Percentiles rank a stretch among this genome's conserved stretches.
Evolutionary conservation across 2,329 filamentous ascomycete species (phyloP).

Genomic region (Pochonia chlamydosporia): DNA sequence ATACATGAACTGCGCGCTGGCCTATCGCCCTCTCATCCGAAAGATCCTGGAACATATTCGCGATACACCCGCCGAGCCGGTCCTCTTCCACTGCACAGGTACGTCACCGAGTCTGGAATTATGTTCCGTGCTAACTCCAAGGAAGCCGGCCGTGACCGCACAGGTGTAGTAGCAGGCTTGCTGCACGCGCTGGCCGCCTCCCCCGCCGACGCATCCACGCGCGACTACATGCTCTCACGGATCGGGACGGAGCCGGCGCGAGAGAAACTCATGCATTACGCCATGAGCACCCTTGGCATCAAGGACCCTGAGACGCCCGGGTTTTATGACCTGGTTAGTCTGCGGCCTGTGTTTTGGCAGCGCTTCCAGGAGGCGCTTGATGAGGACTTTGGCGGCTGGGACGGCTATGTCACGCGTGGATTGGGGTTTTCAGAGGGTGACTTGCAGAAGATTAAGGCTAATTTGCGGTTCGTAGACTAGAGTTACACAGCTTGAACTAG

Average conservation of each 20-base stretch:
- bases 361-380: constrained; percentile 39
- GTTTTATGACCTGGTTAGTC: constrained; percentile 41
- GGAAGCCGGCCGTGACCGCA: constrained; percentile 48
- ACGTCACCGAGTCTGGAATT: constrained; percentile 12
- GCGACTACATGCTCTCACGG: constrained; percentile 50
- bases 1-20: constrained; percentile 40
- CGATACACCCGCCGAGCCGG: constrained; percentile 36
- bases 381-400: constrained; percentile 41
- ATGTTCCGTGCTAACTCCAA: background rate
- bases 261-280: constrained; percentile 38
- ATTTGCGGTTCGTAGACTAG: constrained; percentile 27
- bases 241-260: constrained; percentile 47
- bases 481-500: background rate
- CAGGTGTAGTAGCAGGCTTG: constrained; percentile 44
- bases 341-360: constrained; percentile 38
- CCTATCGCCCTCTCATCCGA: constrained; percentile 36
- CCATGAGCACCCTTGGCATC: constrained; percentile 30
- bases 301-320: constrained; percentile 35
- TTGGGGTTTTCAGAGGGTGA: constrained; percentile 43
- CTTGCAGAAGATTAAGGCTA: constrained; percentile 39
- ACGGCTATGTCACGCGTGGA: constrained; percentile 37
- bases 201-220: constrained; percentile 30
- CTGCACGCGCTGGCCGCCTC: constrained; percentile 46
- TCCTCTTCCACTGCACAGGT: constrained; percentile 52
- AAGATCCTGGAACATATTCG: constrained; percentile 42